Base-by-base conservation (phyloP, 148 eudicot species). In the Rhododendron griersonianum region DNA sequence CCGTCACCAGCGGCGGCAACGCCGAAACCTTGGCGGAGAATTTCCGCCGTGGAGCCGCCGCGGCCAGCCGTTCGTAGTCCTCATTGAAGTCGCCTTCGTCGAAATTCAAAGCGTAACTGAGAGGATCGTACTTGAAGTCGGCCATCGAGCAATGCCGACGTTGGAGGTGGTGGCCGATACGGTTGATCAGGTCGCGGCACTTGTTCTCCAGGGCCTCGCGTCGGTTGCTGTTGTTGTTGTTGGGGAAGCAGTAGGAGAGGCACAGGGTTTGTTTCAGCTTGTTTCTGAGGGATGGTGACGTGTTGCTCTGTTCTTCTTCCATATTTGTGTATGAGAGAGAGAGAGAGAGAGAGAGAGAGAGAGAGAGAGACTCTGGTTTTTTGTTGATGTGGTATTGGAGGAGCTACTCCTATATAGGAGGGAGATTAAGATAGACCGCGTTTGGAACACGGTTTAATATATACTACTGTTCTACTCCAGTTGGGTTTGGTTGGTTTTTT, bases 41-140 rank as follows among this genome's bases (percentile, higher is more conserved):
- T 39, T 77, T 87, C 14, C 89, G 82, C 2, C 86, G 81, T 0
- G 89, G 91, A 44, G 86, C 87, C 16, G 19, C 76, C 76, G 0
- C 9, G 2, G 35, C 35, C 35, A 33, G 35, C 35, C 35, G 35
- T 33, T 0, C 39, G 6, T 45, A 14, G 1, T 69, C 13, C 21
- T 48, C 81, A 11, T 86, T 41, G 41, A 71, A 85, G 0, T 65
- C 63, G 16, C 76, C 76, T 16, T 67, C 87, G 50, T 92, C 90
- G 37, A 92, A 92, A 83, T 92, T 92, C 39, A 91, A 88, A 0
- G 94, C 69, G 83, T 92, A 92, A 51, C 90, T 89, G n/a, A 86
- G 84, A 1, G 89, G 92, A 67, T 92, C 91, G 88, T 92, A 92
- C 14, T 86, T 87, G 85, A 92, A 92, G 53, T 92, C 92, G 19